Percentiles rank a stretch among this genome's conserved stretches.
Evolutionary conservation across 176 grass and related monocot genomes (phyloP).

Genomic region (Musa acuminata): DNA sequence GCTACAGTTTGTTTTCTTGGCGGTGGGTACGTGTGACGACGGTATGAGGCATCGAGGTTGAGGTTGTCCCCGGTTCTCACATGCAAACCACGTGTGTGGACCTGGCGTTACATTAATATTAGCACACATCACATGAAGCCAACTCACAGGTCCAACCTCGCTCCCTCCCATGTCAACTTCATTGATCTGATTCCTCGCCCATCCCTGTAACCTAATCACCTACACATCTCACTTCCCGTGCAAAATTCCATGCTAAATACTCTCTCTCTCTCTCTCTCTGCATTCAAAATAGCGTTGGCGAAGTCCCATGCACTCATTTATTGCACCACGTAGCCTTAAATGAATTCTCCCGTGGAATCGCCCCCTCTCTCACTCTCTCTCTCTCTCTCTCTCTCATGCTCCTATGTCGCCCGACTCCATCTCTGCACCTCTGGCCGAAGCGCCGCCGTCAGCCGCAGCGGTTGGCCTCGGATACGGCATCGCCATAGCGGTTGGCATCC

Average conservation of each 20-base stretch:
- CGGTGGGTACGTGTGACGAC: too few species aligned
- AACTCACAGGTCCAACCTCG: too few species aligned
- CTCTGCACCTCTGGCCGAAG: conserved; percentile 15
- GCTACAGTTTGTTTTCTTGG: too few species aligned
- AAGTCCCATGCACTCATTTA: neutral
- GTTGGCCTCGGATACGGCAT: conserved; percentile 70
- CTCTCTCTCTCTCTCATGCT: neutral
- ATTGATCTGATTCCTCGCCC: too few species aligned
- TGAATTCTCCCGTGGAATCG: neutral
- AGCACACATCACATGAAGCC: too few species aligned
- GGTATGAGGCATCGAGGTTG: too few species aligned
- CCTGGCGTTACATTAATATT: too few species aligned
- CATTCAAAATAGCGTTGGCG: neutral
- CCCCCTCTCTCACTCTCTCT: too few species aligned
- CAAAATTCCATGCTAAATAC: neutral
- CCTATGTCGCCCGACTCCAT: conserved; percentile 9
- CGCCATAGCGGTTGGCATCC: conserved; percentile 55
- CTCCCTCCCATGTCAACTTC: too few species aligned
- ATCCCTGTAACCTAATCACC: neutral
- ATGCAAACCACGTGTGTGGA: too few species aligned
- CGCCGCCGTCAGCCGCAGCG: conserved; percentile 9
- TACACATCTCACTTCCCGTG: neutral
- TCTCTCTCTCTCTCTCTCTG: neutral
- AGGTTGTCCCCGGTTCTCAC: too few species aligned
- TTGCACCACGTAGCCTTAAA: conserved; percentile 5